These are phyloP conservation scores for Cutaneotrichosporon mucoides DNA, from an alignment of 1,284 basidiomycete species.

Conservation along the genomic window DNA sequence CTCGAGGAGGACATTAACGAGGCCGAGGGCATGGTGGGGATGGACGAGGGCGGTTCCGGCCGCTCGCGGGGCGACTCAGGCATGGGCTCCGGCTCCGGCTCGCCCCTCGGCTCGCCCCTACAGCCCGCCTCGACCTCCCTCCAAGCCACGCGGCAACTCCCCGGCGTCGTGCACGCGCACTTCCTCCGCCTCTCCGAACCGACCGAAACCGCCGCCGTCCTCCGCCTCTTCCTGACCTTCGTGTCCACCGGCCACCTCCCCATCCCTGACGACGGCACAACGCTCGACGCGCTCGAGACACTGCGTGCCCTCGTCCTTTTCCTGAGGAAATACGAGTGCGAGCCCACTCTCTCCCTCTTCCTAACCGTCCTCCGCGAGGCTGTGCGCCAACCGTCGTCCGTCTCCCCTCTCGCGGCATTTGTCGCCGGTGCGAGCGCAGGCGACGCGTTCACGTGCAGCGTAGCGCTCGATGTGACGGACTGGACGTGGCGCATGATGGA, in stretches of 20 bases:
- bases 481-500: conserved; percentile 21
- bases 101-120: too few relatives aligned
- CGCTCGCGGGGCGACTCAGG: too few relatives aligned
- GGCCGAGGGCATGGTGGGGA: too few relatives aligned
- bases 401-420: conserved; percentile 11
- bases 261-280: conserved; percentile 18
- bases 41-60: too few relatives aligned
- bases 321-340: conserved; percentile 12
- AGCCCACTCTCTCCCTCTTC: conserved; percentile 2
- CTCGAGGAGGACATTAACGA: not conserved
- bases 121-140: too few relatives aligned
- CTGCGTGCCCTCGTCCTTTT: conserved; percentile 10
- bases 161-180: not conserved
- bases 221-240: conserved; percentile 16
- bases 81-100: too few relatives aligned
- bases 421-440: conserved; percentile 15
- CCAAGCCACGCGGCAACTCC: not conserved
- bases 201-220: conserved; percentile 7
- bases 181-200: conserved; percentile 4
- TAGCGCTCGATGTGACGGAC: conserved; percentile 15
- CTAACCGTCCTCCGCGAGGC: conserved; percentile 12
- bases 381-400: conserved; percentile 6
- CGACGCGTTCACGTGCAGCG: conserved; percentile 15
- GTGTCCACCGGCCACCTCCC: conserved; percentile 4
- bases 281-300: conserved; percentile 6